phyloP scores from a whole-genome alignment of 139 green algal genomes.

The Pycnococcus provasolii region DNA sequence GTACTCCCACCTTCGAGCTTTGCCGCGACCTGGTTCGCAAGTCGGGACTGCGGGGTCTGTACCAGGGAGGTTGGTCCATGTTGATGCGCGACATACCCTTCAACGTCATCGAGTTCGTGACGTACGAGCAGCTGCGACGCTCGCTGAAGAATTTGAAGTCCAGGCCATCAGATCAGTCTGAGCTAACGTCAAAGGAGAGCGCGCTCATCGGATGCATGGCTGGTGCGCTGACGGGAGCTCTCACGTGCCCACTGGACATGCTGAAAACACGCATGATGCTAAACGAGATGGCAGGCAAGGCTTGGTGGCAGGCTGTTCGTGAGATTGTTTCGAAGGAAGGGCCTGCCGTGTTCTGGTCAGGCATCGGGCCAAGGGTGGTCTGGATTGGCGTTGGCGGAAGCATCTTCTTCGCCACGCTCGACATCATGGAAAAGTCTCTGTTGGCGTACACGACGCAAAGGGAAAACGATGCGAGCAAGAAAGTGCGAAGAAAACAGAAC shows the following conservation, averaged over 20 bases:
- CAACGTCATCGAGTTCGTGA: slow-evolving; percentile 92
- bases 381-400: slow-evolving; percentile 83
- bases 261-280: slow-evolving; percentile 40
- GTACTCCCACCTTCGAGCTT: too few species aligned
- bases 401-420: slow-evolving; percentile 38
- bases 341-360: slow-evolving; percentile 60
- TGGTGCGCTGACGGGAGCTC: slow-evolving; percentile 32
- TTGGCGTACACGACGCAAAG: too few species aligned
- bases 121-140: slow-evolving; percentile 38
- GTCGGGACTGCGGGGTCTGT: too few species aligned
- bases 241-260: slow-evolving; percentile 40
- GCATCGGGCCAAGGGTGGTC: slow-evolving; percentile 86
- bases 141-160: too few species aligned
- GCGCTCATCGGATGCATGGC: slow-evolving; percentile 6
- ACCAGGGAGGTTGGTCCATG: slow-evolving; percentile 53
- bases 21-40: too few species aligned
- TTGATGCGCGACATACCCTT: slow-evolving; percentile 93
- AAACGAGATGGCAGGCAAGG: slow-evolving; percentile 8
- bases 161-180: too few species aligned
- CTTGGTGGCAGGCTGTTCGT: slow-evolving; percentile 20
- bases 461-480: too few species aligned
- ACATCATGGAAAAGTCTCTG: slow-evolving; percentile 5
- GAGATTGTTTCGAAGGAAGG: slow-evolving; percentile 72
- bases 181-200: too few species aligned
- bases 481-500: too few species aligned